Percentiles rank a stretch among this genome's conserved stretches.
These are phyloP conservation scores for Rosa lucieae DNA, from an alignment of 306 rosid genomes.

Conservation along the genomic window DNA sequence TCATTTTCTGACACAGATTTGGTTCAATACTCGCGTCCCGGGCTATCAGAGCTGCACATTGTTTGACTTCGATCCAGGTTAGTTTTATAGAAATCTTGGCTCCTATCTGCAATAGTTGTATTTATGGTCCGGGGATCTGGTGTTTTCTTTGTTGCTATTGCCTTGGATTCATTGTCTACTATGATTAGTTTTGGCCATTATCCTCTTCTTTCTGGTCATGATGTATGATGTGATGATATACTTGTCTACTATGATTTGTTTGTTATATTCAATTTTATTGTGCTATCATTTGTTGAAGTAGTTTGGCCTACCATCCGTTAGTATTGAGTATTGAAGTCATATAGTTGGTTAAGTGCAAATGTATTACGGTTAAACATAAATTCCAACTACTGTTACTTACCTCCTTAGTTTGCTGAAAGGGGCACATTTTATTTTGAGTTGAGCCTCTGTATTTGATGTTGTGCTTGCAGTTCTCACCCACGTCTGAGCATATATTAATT, in stretches of 20 bases:
- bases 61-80: conserved; percentile 80
- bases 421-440: conserved; percentile 1
- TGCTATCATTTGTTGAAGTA: neutral
- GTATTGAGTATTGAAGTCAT: neutral
- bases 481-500: conserved; percentile 56
- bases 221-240: neutral
- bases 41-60: conserved; percentile 78
- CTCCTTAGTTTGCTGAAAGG: conserved; percentile 13
- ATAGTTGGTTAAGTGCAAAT: neutral
- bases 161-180: neutral
- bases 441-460: conserved; percentile 32
- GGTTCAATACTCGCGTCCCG: conserved; percentile 61
- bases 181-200: neutral
- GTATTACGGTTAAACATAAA: neutral
- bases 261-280: neutral
- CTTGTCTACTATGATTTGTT: too few relatives aligned
- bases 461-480: conserved; percentile 59
- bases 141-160: neutral
- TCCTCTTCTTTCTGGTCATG: neutral
- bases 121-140: neutral
- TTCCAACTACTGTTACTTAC: neutral
- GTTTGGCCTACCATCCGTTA: neutral
- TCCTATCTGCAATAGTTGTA: neutral
- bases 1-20: conserved; percentile 43
- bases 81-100: conserved; percentile 20